Evolutionary conservation across 345 rosid genomes (phyloP).

Genomic region (Leavenworthia alabamica): DNA sequence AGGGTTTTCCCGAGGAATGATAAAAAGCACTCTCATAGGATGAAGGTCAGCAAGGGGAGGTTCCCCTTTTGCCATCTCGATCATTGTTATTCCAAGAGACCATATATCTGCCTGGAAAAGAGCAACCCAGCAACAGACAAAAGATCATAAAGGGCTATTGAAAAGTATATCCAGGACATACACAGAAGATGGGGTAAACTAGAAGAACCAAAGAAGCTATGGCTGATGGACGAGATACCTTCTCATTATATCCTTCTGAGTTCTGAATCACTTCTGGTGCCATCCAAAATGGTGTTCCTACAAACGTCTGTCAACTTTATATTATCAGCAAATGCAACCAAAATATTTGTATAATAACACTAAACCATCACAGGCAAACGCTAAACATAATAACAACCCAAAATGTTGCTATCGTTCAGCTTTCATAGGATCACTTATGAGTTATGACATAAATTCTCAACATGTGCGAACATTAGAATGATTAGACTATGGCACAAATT

Average conservation of each 20-base stretch:
- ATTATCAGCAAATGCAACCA: conserved; percentile 34
- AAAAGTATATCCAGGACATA: conserved; percentile 9
- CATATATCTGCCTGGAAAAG: conserved; percentile 91
- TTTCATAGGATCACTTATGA: background rate
- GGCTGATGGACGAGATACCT: conserved; percentile 41
- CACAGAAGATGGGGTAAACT: conserved; percentile 13
- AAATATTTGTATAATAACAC: conserved; percentile 12
- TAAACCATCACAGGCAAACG: background rate
- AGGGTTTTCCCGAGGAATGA: conserved; percentile 98
- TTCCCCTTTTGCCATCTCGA: conserved; percentile 99
- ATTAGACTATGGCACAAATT: conserved; percentile 2
- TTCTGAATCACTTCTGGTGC: conserved; percentile 99
- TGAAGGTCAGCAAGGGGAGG: conserved; percentile 99
- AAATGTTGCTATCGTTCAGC: background rate
- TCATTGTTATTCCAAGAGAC: conserved; percentile 97
- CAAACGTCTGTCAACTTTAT: conserved; percentile 75
- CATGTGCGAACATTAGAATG: conserved; percentile 3
- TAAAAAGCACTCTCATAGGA: conserved; percentile 99
- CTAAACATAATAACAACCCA: background rate
- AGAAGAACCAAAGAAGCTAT: background rate
- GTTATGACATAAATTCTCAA: no score
- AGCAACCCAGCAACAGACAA: conserved; percentile 7
- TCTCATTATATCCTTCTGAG: conserved; percentile 94
- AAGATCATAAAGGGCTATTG: background rate
- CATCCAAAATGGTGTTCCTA: conserved; percentile 99